These are phyloP conservation scores for Moricandia arvensis DNA, from an alignment of 345 rosid species.

Conservation along the genomic window DNA sequence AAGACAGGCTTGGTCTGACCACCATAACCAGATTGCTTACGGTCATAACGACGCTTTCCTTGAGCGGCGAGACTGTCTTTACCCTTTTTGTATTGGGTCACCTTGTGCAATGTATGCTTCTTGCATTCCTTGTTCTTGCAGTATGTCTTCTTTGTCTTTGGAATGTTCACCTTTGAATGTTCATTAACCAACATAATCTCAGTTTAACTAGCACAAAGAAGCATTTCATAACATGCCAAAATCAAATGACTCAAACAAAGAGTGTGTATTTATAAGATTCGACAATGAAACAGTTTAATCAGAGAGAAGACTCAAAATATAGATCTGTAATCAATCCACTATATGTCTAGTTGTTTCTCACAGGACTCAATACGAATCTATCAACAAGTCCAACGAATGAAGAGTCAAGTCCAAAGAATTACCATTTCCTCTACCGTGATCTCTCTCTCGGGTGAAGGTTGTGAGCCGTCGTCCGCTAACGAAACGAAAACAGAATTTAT, in stretches of 20 bases:
- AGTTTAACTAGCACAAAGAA: background rate
- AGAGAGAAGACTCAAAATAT: background rate
- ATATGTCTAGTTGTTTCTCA: background rate
- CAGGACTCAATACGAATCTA: background rate
- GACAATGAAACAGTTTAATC: background rate
- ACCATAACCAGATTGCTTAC: no score
- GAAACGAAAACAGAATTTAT: background rate
- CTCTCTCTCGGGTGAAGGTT: conserved; percentile 26
- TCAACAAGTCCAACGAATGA: background rate
- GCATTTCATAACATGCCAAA: background rate
- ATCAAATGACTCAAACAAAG: background rate
- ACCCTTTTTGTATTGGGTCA: no score
- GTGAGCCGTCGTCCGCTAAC: conserved; percentile 22
- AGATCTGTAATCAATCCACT: conserved; percentile 9
- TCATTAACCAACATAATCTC: background rate
- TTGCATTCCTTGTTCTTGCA: no score
- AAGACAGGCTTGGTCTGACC: no score
- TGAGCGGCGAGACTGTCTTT: no score
- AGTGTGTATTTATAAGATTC: no score
- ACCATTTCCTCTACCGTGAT: conserved; percentile 26
- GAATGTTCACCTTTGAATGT: no score
- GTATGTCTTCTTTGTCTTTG: no score
- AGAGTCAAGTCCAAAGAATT: background rate
- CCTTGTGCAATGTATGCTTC: no score
- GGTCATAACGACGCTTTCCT: no score